Evolutionary conservation across 306 rosid species (phyloP), one percentile per base, ranked within the genome.

Genomic region (Trifolium repens): DNA sequence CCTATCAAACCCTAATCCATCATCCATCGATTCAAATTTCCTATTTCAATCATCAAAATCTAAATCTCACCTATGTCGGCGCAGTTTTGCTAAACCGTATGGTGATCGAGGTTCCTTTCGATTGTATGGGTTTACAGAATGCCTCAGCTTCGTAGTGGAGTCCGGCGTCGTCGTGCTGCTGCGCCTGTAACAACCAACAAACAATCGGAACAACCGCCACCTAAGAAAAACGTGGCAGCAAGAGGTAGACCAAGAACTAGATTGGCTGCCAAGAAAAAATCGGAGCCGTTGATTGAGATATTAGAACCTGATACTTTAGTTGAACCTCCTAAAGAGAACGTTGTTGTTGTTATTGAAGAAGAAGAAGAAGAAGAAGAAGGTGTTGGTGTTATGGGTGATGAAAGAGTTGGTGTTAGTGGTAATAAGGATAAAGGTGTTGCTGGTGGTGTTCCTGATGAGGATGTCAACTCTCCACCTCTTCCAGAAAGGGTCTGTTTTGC

Each of bases 101-200:
- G 79, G 85, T 85, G 98, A 86, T 87, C 89, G 61, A 72, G 70
- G 61, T 82, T 50, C 76, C 80, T 43, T 83, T 58, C 84, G 84
- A 81, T 89, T 93, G 91, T 88, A 93, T 93, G 98, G 98, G 96
- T 89, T 85, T 93, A 82, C 86, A 86, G 82, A 85, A 93, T 93
- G 97, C 96, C 91, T 90, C 96, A 91, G 92, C 97, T 89, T 91
- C 98, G 96, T 80, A 86, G 85, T 67, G 90, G 91, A 84, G 84
- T 89, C 61, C 89, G 98, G 78, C 86, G 93, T 57, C 96, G 96
- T 80, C 93, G 96, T 50, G 91, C 87, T 81, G 86, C 90, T 81
- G 85, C 90, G 78, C 85, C 90, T 77, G 73, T 88, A 73, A 39
- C 42, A 1, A 84, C 72, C 32, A 80, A 62, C 65, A 88, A 71